These are phyloP conservation scores for Linnemannia elongata DNA, from an alignment of 192 early-diverging fungal species.

Conservation along the genomic window DNA sequence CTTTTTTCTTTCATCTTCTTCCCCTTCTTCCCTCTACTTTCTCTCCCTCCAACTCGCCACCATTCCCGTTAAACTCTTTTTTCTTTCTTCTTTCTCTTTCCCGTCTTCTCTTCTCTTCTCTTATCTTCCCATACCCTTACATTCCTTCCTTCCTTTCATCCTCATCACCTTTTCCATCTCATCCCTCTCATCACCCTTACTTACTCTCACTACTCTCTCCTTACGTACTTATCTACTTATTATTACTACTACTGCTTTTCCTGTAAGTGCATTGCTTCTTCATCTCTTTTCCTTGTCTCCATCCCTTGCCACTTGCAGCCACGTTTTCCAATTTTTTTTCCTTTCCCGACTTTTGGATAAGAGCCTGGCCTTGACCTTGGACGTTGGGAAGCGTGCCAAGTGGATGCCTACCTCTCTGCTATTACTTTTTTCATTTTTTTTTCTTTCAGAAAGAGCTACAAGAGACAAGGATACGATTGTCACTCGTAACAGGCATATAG, in stretches of 20 bases:
- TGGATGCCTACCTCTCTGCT: no score
- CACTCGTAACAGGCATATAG: not conserved
- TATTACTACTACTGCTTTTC: not conserved
- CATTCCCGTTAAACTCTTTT: not conserved
- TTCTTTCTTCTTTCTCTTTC: not conserved
- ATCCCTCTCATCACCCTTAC: not conserved
- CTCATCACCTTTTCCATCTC: not conserved
- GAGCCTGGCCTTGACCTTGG: no score
- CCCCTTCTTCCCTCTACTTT: not conserved
- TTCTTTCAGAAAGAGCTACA: not conserved
- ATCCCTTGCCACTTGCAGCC: no score
- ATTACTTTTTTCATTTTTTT: no score
- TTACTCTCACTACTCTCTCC: not conserved
- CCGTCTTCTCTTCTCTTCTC: not conserved
- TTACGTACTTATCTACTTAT: not conserved
- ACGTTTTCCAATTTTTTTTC: no score
- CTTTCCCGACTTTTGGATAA: no score
- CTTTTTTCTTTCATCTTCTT: constrained; percentile 5
- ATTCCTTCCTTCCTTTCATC: not conserved
- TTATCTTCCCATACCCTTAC: not conserved
- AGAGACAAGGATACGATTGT: not conserved
- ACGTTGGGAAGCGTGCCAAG: no score
- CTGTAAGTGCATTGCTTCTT: not conserved
- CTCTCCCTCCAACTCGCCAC: not conserved
- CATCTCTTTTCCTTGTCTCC: no score